Evolutionary conservation across 805 yeast species (phyloP).

Genomic region (Myxozyma neotropica): DNA sequence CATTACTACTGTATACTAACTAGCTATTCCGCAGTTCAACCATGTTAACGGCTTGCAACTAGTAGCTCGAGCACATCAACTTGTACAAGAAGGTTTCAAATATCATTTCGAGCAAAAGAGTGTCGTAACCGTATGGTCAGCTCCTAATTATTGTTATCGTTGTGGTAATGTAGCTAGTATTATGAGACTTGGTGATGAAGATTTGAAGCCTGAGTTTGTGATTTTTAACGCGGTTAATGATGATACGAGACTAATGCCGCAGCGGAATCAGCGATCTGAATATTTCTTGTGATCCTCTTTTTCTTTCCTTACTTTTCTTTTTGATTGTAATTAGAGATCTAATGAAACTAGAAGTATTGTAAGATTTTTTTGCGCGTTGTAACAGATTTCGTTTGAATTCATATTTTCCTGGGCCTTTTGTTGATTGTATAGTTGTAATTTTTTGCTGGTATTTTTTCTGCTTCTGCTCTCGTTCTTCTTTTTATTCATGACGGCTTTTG

Average conservation of each 20-base stretch:
- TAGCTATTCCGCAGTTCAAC: conserved; percentile 56
- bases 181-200: conserved; percentile 88
- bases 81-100: conserved; percentile 97
- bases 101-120: conserved; percentile 95
- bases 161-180: conserved; percentile 99
- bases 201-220: conserved; percentile 79
- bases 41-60: conserved; percentile 86
- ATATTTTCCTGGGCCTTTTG: too few species aligned
- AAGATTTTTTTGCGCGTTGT: background rate
- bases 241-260: conserved; percentile 45
- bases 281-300: conserved; percentile 40
- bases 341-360: background rate
- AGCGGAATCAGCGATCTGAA: conserved; percentile 45
- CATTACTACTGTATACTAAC: background rate
- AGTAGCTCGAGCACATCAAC: conserved; percentile 95
- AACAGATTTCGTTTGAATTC: too few species aligned
- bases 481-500: too few species aligned
- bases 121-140: conserved; percentile 97
- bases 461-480: background rate
- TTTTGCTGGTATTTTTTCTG: too few species aligned
- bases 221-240: conserved; percentile 96
- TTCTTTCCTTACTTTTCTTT: background rate
- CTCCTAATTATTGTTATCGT: conserved; percentile 95
- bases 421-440: too few species aligned
- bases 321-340: background rate